Evolutionary conservation across 2,329 filamentous ascomycete genomes (phyloP).

Genomic region (Chaetoscypha palmicola): DNA sequence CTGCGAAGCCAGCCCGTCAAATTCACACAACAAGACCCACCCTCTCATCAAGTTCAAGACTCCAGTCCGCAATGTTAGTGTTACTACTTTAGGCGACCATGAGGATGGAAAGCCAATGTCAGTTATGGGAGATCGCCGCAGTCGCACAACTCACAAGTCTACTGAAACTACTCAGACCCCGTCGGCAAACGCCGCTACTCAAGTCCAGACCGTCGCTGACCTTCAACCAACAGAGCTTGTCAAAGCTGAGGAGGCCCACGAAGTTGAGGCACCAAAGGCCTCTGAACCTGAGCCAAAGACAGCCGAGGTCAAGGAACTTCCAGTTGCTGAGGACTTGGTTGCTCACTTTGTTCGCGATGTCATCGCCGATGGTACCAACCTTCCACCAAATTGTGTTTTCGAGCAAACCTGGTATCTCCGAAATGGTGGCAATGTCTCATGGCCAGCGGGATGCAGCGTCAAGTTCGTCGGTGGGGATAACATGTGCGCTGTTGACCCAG

Average conservation of each 20-base stretch:
- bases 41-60: slow-evolving; percentile 96
- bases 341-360: slow-evolving; percentile 72
- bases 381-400: slow-evolving; percentile 67
- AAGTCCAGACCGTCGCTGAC: slow-evolving; percentile 68
- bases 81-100: slow-evolving; percentile 78
- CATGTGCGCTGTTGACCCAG: slow-evolving; percentile 86
- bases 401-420: slow-evolving; percentile 86
- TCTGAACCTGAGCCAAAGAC: slow-evolving; percentile 28
- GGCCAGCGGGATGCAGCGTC: slow-evolving; percentile 86
- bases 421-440: slow-evolving; percentile 71
- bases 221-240: slow-evolving; percentile 54
- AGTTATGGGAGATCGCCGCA: slow-evolving; percentile 61
- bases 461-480: slow-evolving; percentile 91
- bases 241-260: slow-evolving; percentile 30
- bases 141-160: slow-evolving; percentile 40
- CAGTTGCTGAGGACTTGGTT: slow-evolving; percentile 39
- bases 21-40: slow-evolving; percentile 89
- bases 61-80: slow-evolving; percentile 77
- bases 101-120: slow-evolving; percentile 56
- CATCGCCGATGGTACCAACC: slow-evolving; percentile 67
- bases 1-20: slow-evolving; percentile 82
- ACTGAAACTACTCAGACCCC: slow-evolving; percentile 42
- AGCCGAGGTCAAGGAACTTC: slow-evolving; percentile 30
- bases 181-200: slow-evolving; percentile 46
- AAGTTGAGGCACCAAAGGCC: slow-evolving; percentile 25